Evolutionary conservation across 2,329 filamentous ascomycete genomes (phyloP).

Genomic region (Aspergillus arachidicola): DNA sequence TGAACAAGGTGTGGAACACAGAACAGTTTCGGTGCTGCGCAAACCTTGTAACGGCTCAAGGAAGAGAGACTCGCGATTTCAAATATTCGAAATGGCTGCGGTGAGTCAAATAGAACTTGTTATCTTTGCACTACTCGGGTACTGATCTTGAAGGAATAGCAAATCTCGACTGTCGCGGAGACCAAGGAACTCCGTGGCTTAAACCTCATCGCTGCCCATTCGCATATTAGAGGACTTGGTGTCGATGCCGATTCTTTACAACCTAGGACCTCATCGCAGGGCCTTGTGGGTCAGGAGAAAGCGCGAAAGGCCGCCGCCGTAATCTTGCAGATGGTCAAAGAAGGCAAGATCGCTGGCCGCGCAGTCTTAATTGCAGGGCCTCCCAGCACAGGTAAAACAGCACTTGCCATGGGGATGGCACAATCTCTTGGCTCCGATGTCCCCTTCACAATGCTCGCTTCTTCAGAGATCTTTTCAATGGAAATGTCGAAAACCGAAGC

Average conservation of each 20-base stretch:
- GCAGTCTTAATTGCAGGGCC: conserved; percentile 94
- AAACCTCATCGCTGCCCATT: conserved; percentile 97
- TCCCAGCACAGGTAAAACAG: conserved; percentile 96
- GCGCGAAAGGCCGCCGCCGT: conserved; percentile 94
- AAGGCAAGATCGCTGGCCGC: conserved; percentile 95
- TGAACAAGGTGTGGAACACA: conserved; percentile 16
- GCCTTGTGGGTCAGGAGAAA: conserved; percentile 93
- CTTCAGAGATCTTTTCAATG: conserved; percentile 96
- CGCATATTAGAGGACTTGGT: conserved; percentile 92
- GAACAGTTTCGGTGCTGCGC: conserved; percentile 15
- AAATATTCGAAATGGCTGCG: conserved; percentile 37
- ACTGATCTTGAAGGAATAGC: conserved; percentile 39
- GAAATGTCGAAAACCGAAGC: conserved; percentile 99
- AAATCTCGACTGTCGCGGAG: conserved; percentile 85
- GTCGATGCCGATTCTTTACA: conserved; percentile 91
- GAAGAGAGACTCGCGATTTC: conserved; percentile 12
- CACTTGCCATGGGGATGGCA: conserved; percentile 98
- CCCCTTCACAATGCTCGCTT: conserved; percentile 92
- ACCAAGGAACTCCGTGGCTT: conserved; percentile 93
- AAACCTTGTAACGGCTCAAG: conserved; percentile 8
- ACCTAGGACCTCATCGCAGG: conserved; percentile 81
- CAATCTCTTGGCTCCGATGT: conserved; percentile 93
- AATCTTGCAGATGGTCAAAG: conserved; percentile 98
- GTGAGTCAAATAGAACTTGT: conserved; percentile 27
- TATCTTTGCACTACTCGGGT: background rate